Conservation (phyloP, 495 filamentous ascomycete genomes). For the Penicillium lividum region DNA sequence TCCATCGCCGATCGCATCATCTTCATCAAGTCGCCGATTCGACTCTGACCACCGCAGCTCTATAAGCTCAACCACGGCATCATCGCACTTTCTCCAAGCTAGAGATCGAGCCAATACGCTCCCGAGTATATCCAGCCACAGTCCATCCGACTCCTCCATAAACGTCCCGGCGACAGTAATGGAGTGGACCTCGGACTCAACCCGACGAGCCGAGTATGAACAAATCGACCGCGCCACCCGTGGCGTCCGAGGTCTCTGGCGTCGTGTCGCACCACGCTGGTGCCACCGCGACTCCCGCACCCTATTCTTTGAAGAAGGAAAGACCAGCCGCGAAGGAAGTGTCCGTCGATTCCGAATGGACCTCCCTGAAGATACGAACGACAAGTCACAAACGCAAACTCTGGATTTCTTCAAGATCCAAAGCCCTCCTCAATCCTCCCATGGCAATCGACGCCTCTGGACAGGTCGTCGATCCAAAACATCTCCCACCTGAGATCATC, state of each 20-base stretch:
- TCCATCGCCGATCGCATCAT: constrained; percentile 26
- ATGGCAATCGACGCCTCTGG: constrained; percentile 20
- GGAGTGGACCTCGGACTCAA: constrained; percentile 51
- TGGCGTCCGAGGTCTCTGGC: constrained; percentile 48
- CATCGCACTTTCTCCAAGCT: constrained; percentile 10
- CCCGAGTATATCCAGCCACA: constrained; percentile 9
- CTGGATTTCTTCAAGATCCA: constrained; percentile 12
- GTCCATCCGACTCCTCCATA: constrained; percentile 29
- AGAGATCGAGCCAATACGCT: constrained; percentile 28
- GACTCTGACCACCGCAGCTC: constrained; percentile 18
- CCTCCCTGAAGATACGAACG: constrained; percentile 29
- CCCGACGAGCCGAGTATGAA: constrained; percentile 49
- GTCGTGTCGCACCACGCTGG: constrained; percentile 45
- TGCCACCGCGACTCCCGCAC: constrained; percentile 35
- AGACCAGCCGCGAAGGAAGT: constrained; percentile 45
- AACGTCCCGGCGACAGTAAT: constrained; percentile 46
- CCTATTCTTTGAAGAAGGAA: constrained; percentile 47
- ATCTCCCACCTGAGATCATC: background rate
- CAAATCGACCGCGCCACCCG: constrained; percentile 51
- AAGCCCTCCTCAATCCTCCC: background rate
- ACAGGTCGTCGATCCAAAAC: constrained; percentile 23
- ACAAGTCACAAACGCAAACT: constrained; percentile 10
- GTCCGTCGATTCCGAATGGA: constrained; percentile 53
- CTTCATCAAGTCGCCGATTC: constrained; percentile 15
- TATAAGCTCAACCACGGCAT: constrained; percentile 8